A percentile compares a stretch with the other conserved stretches of the same genome.
Evolutionary conservation across 805 yeast genomes (phyloP).

Genomic region (Pichia kluyveri): DNA sequence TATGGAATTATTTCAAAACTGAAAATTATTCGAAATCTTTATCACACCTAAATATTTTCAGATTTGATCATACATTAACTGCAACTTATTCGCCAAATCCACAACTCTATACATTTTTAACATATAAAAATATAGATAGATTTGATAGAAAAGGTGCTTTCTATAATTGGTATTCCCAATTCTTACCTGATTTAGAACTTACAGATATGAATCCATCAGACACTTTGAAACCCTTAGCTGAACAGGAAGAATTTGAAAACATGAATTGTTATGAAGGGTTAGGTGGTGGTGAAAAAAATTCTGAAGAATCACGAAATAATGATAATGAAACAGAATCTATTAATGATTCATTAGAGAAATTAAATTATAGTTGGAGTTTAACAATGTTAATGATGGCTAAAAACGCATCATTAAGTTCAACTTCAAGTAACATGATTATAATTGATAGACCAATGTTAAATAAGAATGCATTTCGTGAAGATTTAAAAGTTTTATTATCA

Average conservation of each 20-base stretch:
- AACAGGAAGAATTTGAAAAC: not conserved
- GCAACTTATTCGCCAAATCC: not conserved
- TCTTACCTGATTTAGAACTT: not conserved
- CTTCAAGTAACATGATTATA: constrained; percentile 1
- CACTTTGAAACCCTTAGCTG: not conserved
- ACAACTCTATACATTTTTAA: not conserved
- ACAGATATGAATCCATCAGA: not conserved
- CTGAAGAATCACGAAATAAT: not conserved
- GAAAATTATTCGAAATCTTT: not conserved
- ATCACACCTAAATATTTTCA: constrained; percentile 2
- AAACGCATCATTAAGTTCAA: not conserved
- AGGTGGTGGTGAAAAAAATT: no score
- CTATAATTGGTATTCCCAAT: constrained; percentile 1
- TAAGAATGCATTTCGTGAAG: not conserved
- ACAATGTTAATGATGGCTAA: not conserved
- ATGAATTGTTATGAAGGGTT: not conserved
- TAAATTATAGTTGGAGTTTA: constrained; percentile 2
- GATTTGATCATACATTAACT: constrained; percentile 3
- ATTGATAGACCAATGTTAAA: not conserved
- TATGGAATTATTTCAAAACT: not conserved
- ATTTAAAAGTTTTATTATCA: not conserved
- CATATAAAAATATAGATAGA: not conserved
- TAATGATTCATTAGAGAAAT: not conserved
- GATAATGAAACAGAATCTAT: no score
- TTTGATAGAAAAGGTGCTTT: not conserved